These are phyloP conservation scores for Hypoxylon sp. DNA, from an alignment of 2,329 filamentous ascomycete species.

Conservation along the genomic window DNA sequence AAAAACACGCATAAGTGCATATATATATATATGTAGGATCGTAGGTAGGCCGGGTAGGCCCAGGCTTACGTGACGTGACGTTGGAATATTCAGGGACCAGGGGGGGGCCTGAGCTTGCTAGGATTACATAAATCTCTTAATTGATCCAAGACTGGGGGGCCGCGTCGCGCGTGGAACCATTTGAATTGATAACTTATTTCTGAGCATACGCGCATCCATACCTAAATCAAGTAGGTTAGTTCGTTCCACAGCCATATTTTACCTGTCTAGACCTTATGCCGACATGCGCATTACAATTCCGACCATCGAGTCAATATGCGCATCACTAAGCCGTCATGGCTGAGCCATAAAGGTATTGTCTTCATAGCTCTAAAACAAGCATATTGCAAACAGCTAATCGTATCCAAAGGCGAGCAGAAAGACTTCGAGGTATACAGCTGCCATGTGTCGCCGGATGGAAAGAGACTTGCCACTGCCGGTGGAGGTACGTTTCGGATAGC, in stretches of 20 bases:
- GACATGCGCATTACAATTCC: constrained; percentile 50
- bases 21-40: too few relatives aligned
- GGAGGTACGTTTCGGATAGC: constrained; percentile 71
- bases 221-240: too few relatives aligned
- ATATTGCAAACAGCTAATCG: constrained; percentile 34
- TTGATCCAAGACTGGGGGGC: constrained; percentile 40
- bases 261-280: constrained; percentile 34
- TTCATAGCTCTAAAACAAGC: not conserved
- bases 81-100: too few relatives aligned
- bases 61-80: too few relatives aligned
- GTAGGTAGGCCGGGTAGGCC: too few relatives aligned
- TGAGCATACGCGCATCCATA: constrained; percentile 32
- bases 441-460: constrained; percentile 94
- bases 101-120: not conserved
- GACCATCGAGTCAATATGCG: constrained; percentile 67
- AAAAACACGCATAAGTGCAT: too few relatives aligned
- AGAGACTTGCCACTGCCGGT: constrained; percentile 90
- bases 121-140: constrained; percentile 37
- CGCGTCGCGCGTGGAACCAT: constrained; percentile 47
- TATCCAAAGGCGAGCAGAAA: constrained; percentile 83
- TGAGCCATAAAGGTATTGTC: constrained; percentile 84
- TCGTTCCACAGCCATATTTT: constrained; percentile 20
- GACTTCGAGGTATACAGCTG: constrained; percentile 99
- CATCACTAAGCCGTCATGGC: constrained; percentile 95
- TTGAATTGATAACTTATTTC: constrained; percentile 26